phyloP scores from a whole-genome alignment of 495 filamentous ascomycete genomes.

The Schizothecium vesticola region DNA sequence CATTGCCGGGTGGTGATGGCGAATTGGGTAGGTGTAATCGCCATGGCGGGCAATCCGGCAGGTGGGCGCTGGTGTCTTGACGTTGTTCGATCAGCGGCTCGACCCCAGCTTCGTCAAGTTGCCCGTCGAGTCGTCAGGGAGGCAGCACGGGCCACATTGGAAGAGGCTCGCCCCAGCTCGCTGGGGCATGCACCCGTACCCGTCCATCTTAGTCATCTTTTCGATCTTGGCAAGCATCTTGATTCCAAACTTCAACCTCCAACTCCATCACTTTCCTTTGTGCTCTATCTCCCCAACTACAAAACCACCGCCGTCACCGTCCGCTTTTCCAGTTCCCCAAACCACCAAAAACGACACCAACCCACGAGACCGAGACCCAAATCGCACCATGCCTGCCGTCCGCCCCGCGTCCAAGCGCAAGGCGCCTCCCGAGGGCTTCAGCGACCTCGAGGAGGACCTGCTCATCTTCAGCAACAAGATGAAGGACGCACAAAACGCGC shows the following conservation, averaged over 20 bases:
- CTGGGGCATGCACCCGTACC: not conserved
- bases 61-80: constrained; percentile 14
- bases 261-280: not conserved
- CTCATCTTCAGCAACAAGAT: constrained; percentile 96
- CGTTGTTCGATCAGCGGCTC: constrained; percentile 16
- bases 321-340: not conserved
- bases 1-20: constrained; percentile 85
- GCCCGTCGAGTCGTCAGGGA: not conserved
- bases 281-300: not conserved
- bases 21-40: constrained; percentile 87
- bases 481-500: constrained; percentile 89
- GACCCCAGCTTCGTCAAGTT: constrained; percentile 5
- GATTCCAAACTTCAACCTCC: not conserved
- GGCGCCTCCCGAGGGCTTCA: constrained; percentile 90
- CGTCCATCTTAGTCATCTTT: not conserved
- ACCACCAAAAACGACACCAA: not conserved
- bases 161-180: not conserved
- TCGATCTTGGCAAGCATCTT: not conserved
- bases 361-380: constrained; percentile 4
- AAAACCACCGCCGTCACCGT: not conserved
- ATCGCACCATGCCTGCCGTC: constrained; percentile 72
- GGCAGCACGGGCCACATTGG: constrained; percentile 2
- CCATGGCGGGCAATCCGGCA: constrained; percentile 32
- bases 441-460: constrained; percentile 93
- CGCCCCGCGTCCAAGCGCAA: constrained; percentile 74